A percentile compares a stretch with the other conserved stretches of the same genome.
These are phyloP conservation scores for Letharia lupina DNA, from an alignment of 495 filamentous ascomycete genomes.

Conservation along the genomic window DNA sequence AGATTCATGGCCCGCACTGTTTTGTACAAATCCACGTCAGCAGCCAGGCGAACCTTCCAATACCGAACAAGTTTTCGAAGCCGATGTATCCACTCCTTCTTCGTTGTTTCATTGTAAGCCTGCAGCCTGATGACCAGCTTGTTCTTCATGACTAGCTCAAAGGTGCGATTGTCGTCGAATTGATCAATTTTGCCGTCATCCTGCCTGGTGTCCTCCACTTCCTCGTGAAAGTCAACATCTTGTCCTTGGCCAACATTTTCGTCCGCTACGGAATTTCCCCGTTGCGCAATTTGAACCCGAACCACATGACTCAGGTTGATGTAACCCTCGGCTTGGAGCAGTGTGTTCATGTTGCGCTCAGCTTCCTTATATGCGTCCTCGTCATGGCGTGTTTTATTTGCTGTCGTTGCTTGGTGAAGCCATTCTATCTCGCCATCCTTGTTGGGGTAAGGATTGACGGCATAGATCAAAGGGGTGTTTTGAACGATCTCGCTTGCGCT, in stretches of 20 bases:
- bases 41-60: slow-evolving; percentile 52
- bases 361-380: slow-evolving; percentile 55
- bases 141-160: slow-evolving; percentile 58
- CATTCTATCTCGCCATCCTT: slow-evolving; percentile 49
- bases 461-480: slow-evolving; percentile 53
- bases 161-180: slow-evolving; percentile 51
- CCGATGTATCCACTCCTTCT: slow-evolving; percentile 57
- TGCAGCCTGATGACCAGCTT: slow-evolving; percentile 59
- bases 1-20: slow-evolving; percentile 52
- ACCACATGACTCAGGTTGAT: slow-evolving; percentile 54
- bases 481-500: slow-evolving; percentile 48
- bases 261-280: slow-evolving; percentile 44
- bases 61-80: slow-evolving; percentile 53
- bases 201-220: slow-evolving; percentile 36
- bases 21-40: slow-evolving; percentile 51
- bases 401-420: slow-evolving; percentile 42
- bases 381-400: slow-evolving; percentile 42
- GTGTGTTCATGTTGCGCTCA: slow-evolving; percentile 51
- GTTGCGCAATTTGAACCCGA: slow-evolving; percentile 47
- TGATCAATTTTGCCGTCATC: slow-evolving; percentile 47
- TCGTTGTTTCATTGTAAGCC: slow-evolving; percentile 48
- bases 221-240: slow-evolving; percentile 43
- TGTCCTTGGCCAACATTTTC: slow-evolving; percentile 39
- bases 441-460: slow-evolving; percentile 55
- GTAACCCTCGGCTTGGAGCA: slow-evolving; percentile 55